Evolutionary conservation across 1,284 basidiomycete genomes (phyloP).

Genomic region (Sanghuangporus weigelae): DNA sequence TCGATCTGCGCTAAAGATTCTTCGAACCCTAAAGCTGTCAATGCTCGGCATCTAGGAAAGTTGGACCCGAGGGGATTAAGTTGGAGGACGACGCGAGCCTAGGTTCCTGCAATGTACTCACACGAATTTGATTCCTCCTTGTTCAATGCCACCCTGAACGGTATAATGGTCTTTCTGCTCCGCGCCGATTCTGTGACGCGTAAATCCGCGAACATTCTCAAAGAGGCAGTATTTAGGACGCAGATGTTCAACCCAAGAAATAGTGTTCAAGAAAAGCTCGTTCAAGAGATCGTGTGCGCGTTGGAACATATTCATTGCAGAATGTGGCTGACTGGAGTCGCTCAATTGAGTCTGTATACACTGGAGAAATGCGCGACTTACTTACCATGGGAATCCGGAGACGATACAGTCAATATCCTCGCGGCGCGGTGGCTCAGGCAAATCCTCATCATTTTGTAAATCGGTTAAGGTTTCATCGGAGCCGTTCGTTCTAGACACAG

Average conservation of each 20-base stretch:
- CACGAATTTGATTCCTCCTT: conserved; percentile 67
- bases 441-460: conserved; percentile 34
- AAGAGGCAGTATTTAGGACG: conserved; percentile 57
- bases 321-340: conserved; percentile 46
- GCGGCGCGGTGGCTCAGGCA: conserved; percentile 40
- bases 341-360: neutral
- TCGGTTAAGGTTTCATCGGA: conserved; percentile 32
- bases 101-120: conserved; percentile 18
- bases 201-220: conserved; percentile 71
- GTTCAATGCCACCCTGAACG: conserved; percentile 54
- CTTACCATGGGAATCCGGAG: conserved; percentile 71
- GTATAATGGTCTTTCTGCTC: conserved; percentile 41
- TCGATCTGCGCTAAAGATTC: neutral
- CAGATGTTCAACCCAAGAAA: conserved; percentile 62
- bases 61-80: neutral
- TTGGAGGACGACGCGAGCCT: neutral
- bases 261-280: conserved; percentile 48
- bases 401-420: conserved; percentile 55
- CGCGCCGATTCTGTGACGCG: conserved; percentile 49
- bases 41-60: neutral
- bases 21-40: conserved; percentile 52
- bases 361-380: neutral
- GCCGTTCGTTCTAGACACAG: conserved; percentile 41
- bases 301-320: conserved; percentile 50
- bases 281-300: conserved; percentile 48